Evolutionary conservation across 2,329 filamentous ascomycete species (phyloP).

Genomic region (Talaromyces funiculosus): DNA sequence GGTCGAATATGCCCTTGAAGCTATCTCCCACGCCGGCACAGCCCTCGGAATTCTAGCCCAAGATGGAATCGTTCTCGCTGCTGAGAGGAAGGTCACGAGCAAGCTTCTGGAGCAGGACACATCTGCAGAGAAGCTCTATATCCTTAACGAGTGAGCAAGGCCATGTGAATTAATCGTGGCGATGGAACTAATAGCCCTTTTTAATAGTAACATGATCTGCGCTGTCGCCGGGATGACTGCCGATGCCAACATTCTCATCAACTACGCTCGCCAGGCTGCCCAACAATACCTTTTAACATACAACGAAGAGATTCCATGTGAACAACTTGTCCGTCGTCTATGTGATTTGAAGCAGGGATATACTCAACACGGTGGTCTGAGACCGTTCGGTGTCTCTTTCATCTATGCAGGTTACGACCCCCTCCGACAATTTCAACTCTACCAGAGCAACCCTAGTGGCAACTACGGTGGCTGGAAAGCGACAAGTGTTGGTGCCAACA

Average conservation of each 20-base stretch:
- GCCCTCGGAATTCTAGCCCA: constrained; percentile 94
- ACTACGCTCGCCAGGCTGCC: constrained; percentile 94
- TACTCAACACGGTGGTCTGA: constrained; percentile 96
- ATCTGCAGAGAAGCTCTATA: constrained; percentile 99
- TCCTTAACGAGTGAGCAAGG: constrained; percentile 79
- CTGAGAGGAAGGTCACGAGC: constrained; percentile 97
- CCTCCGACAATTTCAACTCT: constrained; percentile 94
- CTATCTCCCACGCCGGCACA: constrained; percentile 96
- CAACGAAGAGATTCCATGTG: constrained; percentile 99
- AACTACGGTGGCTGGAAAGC: constrained; percentile 99
- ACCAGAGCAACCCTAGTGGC: constrained; percentile 96
- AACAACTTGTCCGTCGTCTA: constrained; percentile 91
- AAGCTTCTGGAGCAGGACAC: constrained; percentile 99
- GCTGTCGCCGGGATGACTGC: constrained; percentile 98
- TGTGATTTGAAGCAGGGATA: constrained; percentile 99
- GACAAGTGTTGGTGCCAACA: constrained; percentile 95
- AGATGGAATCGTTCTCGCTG: constrained; percentile 96
- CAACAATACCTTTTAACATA: constrained; percentile 98
- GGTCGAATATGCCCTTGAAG: constrained; percentile 98
- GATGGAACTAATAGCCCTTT: background rate
- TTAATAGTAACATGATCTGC: constrained; percentile 93
- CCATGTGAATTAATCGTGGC: background rate
- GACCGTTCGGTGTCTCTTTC: constrained; percentile 97
- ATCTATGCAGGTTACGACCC: constrained; percentile 99
- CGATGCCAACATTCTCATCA: constrained; percentile 99